Percentiles rank a stretch among this genome's conserved stretches.
phyloP scores from a whole-genome alignment of 257 asterid species.

The Linderniella brevidens region DNA sequence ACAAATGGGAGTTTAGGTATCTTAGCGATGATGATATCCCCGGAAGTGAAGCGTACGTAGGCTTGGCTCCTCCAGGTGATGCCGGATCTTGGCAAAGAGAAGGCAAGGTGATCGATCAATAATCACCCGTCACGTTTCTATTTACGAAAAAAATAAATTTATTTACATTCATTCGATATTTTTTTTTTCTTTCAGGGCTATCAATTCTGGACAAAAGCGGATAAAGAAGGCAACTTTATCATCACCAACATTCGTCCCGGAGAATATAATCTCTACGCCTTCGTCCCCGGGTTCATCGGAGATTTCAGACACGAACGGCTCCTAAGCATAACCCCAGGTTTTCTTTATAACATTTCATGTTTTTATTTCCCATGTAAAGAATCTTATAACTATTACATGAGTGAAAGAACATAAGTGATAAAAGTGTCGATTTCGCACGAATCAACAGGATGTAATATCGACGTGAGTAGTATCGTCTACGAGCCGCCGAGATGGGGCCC shows the following conservation, averaged over 20 bases:
- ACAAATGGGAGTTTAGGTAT: too few species aligned
- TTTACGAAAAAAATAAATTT: too few species aligned
- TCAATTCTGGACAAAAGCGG: constrained; percentile 56
- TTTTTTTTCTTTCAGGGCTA: constrained; percentile 25
- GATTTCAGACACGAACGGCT: too few species aligned
- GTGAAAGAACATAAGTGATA: too few species aligned
- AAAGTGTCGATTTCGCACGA: too few species aligned
- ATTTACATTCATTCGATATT: not conserved
- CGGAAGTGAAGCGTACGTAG: constrained; percentile 26
- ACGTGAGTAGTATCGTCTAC: constrained; percentile 33
- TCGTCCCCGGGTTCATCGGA: too few species aligned
- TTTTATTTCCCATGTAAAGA: too few species aligned
- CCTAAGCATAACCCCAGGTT: too few species aligned
- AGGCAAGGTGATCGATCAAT: constrained; percentile 22
- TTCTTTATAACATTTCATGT: too few species aligned
- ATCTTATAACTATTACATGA: too few species aligned
- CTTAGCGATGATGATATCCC: too few species aligned
- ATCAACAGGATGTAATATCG: constrained; percentile 28
- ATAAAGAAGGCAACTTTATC: constrained; percentile 26
- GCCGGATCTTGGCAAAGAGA: constrained; percentile 68
- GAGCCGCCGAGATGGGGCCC: constrained; percentile 64
- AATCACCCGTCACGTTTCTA: too few species aligned
- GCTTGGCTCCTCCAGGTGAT: constrained; percentile 55
- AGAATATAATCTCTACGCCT: constrained; percentile 13
- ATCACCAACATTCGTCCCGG: constrained; percentile 24